Base-by-base conservation (phyloP, 768 basidiomycete species). In the Pleurotus cornucopiae region DNA sequence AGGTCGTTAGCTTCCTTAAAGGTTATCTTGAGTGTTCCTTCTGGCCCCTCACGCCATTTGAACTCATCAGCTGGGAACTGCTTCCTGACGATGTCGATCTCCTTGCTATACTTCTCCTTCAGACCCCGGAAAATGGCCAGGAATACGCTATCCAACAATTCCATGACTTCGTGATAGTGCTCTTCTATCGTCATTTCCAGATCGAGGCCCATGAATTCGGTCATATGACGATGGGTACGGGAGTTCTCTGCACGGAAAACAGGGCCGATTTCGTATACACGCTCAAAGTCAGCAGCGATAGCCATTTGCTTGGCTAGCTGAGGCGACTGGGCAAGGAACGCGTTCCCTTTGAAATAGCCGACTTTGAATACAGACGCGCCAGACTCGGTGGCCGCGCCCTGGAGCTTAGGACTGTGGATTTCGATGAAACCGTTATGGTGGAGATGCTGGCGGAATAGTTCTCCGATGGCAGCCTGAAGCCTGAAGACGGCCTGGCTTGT, bases 221-320 rank as follows among this genome's bases (percentile, higher is more conserved):
- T 98, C 75, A 99, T 79, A 76, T 99, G 97, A 49, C 97, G 89
- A 68, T 98, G 93, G 2, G 97, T 98, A 72, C 95, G 93, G 46
- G 96, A 89, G 70, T 98, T 85, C 72, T 98, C 97, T 13, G 97
- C 97, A 59, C 97, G 92, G 79, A 98, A 98, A 55, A 98, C 96
- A 55, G 88, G 85, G 0, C 87, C 97, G 58, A 99, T 94, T 73
- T 99, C 97, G 73, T 95, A 99, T 6, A 99, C 97, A 30, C 94
- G 84, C 71, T 98, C 97, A 67, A 98, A 94, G 73, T 98, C 97
- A 54, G 93, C 94, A 34, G 97, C 94, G 64, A 99, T 98, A 58
- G 90, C 91, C 97, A 99, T 99, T 73, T 99, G 97, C 72, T 99
- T 99, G 49, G 94, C 92, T 13, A 98, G 78, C 67, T 99, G 97